A percentile compares a stretch with the other conserved stretches of the same genome.
Evolutionary conservation across 2,329 filamentous ascomycete genomes (phyloP).

Genomic region (Berkeleyomyces rouxiae): DNA sequence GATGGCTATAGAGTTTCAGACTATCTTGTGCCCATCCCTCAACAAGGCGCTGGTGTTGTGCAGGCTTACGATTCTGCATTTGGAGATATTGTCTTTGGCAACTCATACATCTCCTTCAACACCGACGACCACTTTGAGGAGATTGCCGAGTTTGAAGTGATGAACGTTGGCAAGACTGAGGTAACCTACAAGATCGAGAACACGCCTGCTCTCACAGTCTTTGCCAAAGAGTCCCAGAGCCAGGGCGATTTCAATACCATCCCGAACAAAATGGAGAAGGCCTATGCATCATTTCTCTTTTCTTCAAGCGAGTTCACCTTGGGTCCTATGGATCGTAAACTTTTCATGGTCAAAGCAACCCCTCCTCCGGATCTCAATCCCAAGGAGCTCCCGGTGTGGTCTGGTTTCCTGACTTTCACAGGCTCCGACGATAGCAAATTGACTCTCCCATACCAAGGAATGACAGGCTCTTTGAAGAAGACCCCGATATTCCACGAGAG

Average conservation of each 20-base stretch:
- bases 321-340: constrained; percentile 15
- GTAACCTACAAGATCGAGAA: constrained; percentile 37
- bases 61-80: constrained; percentile 42
- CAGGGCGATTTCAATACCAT: constrained; percentile 18
- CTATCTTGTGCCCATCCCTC: constrained; percentile 36
- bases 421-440: constrained; percentile 23
- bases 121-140: constrained; percentile 40
- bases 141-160: constrained; percentile 35
- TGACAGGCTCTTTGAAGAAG: constrained; percentile 21
- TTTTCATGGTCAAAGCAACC: constrained; percentile 20
- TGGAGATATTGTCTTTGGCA: constrained; percentile 34
- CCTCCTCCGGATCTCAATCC: constrained; percentile 19
- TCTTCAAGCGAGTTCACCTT: constrained; percentile 28
- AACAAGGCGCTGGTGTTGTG: constrained; percentile 44
- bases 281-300: constrained; percentile 28
- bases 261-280: constrained; percentile 28
- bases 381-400: constrained; percentile 25
- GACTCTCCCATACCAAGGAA: constrained; percentile 25
- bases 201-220: constrained; percentile 34
- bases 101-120: constrained; percentile 45
- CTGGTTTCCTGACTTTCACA: constrained; percentile 27
- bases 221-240: constrained; percentile 28
- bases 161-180: constrained; percentile 32
- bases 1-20: constrained; percentile 20
- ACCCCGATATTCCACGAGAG: constrained; percentile 22